Evolutionary conservation across 176 grass and related monocot species (phyloP).

Genomic region (Cenchrus americanus): DNA sequence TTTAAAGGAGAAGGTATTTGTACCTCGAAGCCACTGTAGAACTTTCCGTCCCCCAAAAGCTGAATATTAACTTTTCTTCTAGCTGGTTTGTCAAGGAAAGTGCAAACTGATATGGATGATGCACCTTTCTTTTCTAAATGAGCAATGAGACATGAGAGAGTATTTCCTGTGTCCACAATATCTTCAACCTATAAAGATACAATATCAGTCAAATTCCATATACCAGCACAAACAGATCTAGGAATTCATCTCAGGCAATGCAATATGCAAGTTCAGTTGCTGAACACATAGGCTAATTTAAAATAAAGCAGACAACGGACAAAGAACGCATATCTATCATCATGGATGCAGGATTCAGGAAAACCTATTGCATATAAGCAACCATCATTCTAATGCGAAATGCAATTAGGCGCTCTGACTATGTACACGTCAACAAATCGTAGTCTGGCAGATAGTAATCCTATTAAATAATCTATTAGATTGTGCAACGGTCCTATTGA

Average conservation of each 20-base stretch:
- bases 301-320: neutral
- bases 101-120: conserved; percentile 77
- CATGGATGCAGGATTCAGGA: no score
- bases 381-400: neutral
- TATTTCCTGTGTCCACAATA: conserved; percentile 95
- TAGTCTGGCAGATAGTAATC: neutral
- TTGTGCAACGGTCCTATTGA: neutral
- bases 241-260: neutral
- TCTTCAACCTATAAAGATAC: conserved; percentile 74
- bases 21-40: conserved; percentile 94
- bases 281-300: neutral
- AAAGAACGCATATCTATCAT: neutral
- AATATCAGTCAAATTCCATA: conserved; percentile 24
- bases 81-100: conserved; percentile 90
- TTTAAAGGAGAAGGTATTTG: neutral
- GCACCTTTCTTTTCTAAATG: conserved; percentile 84
- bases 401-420: neutral
- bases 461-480: neutral
- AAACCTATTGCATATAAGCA: neutral
- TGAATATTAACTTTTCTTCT: conserved; percentile 72
- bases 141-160: conserved; percentile 71
- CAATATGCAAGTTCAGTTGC: neutral
- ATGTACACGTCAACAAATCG: neutral
- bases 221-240: conserved; percentile 29
- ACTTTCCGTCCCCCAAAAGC: conserved; percentile 80